Percentiles rank a stretch among this genome's conserved stretches.
These are phyloP conservation scores for Phellopilus nigrolimitatus DNA, from an alignment of 1,284 basidiomycete genomes.

Conservation along the genomic window DNA sequence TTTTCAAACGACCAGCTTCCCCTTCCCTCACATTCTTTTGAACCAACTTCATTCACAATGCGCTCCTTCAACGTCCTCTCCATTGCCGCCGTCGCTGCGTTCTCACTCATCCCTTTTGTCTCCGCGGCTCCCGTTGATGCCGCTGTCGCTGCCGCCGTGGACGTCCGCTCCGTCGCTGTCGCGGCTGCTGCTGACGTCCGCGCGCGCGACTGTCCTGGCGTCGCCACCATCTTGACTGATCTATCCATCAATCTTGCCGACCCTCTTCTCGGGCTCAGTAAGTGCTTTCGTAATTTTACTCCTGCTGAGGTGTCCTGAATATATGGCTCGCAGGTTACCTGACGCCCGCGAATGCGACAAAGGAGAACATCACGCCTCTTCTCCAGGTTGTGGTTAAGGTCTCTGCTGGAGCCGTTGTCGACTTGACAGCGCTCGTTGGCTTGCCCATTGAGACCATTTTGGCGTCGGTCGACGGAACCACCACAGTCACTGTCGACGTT, in stretches of 20 bases:
- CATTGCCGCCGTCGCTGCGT: not conserved
- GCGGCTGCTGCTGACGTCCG: not conserved
- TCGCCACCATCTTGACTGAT: not conserved
- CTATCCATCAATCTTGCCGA: not conserved
- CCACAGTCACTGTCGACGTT: slow-evolving; percentile 2
- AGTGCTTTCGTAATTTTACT: not conserved
- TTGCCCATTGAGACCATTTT: slow-evolving; percentile 4
- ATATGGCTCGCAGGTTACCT: not conserved
- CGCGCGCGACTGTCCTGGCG: not conserved
- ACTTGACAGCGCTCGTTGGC: slow-evolving; percentile 8
- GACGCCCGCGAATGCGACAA: slow-evolving; percentile 1
- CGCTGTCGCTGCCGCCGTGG: not conserved
- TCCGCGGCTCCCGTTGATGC: not conserved
- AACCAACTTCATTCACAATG: slow-evolving; percentile 2
- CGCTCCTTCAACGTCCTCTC: slow-evolving; percentile 1
- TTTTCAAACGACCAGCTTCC: slow-evolving; percentile 2
- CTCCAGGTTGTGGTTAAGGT: slow-evolving; percentile 9
- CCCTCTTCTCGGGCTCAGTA: not conserved
- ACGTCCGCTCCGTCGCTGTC: too few species aligned
- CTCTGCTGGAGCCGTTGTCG: not conserved
- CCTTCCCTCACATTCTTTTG: slow-evolving; percentile 4
- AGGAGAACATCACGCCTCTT: slow-evolving; percentile 2
- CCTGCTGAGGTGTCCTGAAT: not conserved
- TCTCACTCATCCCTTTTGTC: not conserved
- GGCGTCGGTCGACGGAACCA: slow-evolving; percentile 4